phyloP scores from a whole-genome alignment of 192 early-diverging fungal genomes.

The Coemansia sp. region DNA sequence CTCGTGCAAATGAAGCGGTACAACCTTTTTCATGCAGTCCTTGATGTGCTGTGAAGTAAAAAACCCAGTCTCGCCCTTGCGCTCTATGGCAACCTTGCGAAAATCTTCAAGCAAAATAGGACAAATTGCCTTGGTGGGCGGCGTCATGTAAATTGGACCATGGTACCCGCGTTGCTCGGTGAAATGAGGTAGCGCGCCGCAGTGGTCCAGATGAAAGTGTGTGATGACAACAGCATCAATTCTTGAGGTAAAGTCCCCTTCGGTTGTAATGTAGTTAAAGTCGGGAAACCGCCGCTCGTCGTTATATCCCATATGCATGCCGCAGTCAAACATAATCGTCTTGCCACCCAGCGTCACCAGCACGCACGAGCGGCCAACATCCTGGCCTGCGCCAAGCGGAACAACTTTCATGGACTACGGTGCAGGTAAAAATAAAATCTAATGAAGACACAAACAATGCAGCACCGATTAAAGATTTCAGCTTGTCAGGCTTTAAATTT shows the following conservation, averaged over 20 bases:
- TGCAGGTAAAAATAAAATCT: neutral
- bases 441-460: neutral
- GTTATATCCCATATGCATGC: conserved; percentile 92
- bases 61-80: conserved; percentile 85
- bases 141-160: conserved; percentile 97
- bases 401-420: conserved; percentile 51
- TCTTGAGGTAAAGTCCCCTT: conserved; percentile 71
- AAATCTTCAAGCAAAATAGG: conserved; percentile 92
- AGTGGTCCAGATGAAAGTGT: conserved; percentile 99
- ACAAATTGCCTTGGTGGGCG: conserved; percentile 92
- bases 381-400: conserved; percentile 76
- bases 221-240: conserved; percentile 92
- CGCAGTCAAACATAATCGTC: conserved; percentile 91
- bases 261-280: conserved; percentile 85
- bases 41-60: conserved; percentile 86
- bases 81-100: conserved; percentile 85
- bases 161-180: conserved; percentile 93
- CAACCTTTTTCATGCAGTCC: conserved; percentile 93
- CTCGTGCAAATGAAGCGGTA: conserved; percentile 79
- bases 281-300: conserved; percentile 93
- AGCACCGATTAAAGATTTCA: neutral
- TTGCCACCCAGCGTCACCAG: conserved; percentile 72
- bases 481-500: no score
- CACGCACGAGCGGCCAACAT: conserved; percentile 81
- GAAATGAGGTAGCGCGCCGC: conserved; percentile 92